phyloP scores from a whole-genome alignment of 768 basidiomycete species.

The Dioszegia crocea region DNA sequence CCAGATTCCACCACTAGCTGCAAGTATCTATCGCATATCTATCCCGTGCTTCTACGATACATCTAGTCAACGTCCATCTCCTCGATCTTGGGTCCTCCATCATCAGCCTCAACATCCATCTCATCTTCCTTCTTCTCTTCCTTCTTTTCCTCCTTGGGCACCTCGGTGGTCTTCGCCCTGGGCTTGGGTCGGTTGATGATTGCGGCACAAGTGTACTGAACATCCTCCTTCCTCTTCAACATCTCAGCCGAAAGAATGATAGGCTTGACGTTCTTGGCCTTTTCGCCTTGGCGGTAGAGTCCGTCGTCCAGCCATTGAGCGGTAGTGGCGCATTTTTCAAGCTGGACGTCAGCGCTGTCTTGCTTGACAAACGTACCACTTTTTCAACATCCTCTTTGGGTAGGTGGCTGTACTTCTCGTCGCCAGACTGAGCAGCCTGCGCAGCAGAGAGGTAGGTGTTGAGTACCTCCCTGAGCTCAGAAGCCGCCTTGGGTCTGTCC shows the following conservation, averaged over 20 bases:
- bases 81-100: constrained; percentile 32
- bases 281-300: constrained; percentile 77
- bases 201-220: constrained; percentile 81
- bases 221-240: constrained; percentile 83
- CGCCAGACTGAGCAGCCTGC: constrained; percentile 68
- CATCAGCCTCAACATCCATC: constrained; percentile 43
- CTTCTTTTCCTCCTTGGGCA: constrained; percentile 41
- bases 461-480: constrained; percentile 77
- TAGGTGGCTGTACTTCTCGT: constrained; percentile 86
- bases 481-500: constrained; percentile 67
- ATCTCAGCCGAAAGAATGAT: constrained; percentile 77
- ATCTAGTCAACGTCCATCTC: constrained; percentile 51
- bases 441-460: constrained; percentile 81
- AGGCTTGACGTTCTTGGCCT: constrained; percentile 81
- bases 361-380: constrained; percentile 41
- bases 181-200: constrained; percentile 92
- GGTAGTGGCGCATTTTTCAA: constrained; percentile 83
- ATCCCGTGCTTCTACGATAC: not conserved
- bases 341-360: constrained; percentile 50
- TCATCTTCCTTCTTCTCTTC: constrained; percentile 31
- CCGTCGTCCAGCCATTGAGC: constrained; percentile 97
- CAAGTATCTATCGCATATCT: constrained; percentile 1
- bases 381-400: constrained; percentile 56
- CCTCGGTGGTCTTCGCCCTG: constrained; percentile 58
- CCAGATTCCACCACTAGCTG: too few species aligned